These are phyloP conservation scores for Candida xiaguanensis DNA, from an alignment of 805 yeast genomes.

Conservation along the genomic window DNA sequence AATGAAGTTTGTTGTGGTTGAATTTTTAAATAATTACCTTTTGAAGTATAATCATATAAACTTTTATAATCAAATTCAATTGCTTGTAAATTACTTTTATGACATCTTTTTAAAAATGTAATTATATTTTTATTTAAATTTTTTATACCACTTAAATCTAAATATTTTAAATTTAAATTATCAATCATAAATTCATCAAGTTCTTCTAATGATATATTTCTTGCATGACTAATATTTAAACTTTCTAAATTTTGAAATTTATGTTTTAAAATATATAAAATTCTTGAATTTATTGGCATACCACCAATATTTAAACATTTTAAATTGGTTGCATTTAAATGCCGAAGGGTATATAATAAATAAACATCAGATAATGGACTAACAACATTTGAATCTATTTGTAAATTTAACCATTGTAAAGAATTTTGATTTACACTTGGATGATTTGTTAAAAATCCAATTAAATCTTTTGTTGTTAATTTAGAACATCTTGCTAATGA, in stretches of 20 bases:
- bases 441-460: constrained; percentile 67
- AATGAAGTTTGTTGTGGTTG: constrained; percentile 28
- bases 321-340: constrained; percentile 43
- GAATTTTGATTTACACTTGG: constrained; percentile 52
- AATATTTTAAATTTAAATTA: constrained; percentile 39
- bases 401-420: constrained; percentile 64
- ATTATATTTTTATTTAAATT: constrained; percentile 47
- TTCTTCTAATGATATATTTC: constrained; percentile 31
- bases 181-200: constrained; percentile 31
- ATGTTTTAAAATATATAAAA: constrained; percentile 34
- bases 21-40: constrained; percentile 29
- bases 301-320: constrained; percentile 62
- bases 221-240: constrained; percentile 39
- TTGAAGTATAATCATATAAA: constrained; percentile 45
- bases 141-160: constrained; percentile 67
- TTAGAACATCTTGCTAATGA: constrained; percentile 57
- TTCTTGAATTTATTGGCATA: constrained; percentile 47
- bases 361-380: constrained; percentile 53
- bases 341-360: constrained; percentile 40
- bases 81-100: constrained; percentile 42
- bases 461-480: constrained; percentile 66
- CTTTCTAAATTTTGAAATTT: constrained; percentile 41
- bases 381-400: constrained; percentile 60
- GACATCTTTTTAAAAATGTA: constrained; percentile 24
- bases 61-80: constrained; percentile 63